A percentile compares a stretch with the other conserved stretches of the same genome.
These are phyloP conservation scores for Globisporangium okanoganense DNA, from an alignment of 352 stramenopile genomes.

Conservation along the genomic window DNA sequence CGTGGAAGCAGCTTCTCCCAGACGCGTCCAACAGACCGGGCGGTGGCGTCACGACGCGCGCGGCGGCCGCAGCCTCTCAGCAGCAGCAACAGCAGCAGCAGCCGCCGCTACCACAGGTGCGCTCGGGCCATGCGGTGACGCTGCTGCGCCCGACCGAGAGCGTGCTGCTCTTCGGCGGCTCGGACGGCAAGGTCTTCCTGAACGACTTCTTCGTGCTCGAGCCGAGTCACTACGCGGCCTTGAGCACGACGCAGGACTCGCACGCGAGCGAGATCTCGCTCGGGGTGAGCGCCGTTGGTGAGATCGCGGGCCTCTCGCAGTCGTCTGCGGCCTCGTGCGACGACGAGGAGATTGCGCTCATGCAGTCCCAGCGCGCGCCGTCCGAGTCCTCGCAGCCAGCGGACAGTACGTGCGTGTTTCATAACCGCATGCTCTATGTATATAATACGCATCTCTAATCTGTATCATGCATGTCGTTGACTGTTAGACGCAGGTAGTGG, in stretches of 20 bases:
- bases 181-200: conserved; percentile 51
- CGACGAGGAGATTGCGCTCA: conserved; percentile 4
- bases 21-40: not conserved
- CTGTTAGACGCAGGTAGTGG: too few species aligned
- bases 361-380: conserved; percentile 9
- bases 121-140: conserved; percentile 59
- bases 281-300: conserved; percentile 10
- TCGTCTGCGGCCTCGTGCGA: conserved; percentile 1
- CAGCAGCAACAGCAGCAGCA: not conserved
- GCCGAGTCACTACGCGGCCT: conserved; percentile 2
- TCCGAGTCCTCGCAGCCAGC: not conserved
- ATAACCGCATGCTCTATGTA: not conserved
- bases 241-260: conserved; percentile 3
- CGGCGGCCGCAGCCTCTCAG: not conserved
- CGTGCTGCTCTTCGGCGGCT: conserved; percentile 61
- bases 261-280: conserved; percentile 8
- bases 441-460: not conserved
- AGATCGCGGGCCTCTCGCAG: conserved; percentile 12
- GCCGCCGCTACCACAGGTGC: conserved; percentile 6
- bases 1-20: conserved; percentile 3
- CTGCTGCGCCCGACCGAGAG: conserved; percentile 39
- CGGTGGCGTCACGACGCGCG: not conserved
- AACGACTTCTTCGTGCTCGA: conserved; percentile 39
- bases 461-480: not conserved
- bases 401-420: not conserved